Percentiles rank a stretch among this genome's conserved stretches.
Conservation (phyloP, 2,329 filamentous ascomycete genomes). For the Alternaria panax region DNA sequence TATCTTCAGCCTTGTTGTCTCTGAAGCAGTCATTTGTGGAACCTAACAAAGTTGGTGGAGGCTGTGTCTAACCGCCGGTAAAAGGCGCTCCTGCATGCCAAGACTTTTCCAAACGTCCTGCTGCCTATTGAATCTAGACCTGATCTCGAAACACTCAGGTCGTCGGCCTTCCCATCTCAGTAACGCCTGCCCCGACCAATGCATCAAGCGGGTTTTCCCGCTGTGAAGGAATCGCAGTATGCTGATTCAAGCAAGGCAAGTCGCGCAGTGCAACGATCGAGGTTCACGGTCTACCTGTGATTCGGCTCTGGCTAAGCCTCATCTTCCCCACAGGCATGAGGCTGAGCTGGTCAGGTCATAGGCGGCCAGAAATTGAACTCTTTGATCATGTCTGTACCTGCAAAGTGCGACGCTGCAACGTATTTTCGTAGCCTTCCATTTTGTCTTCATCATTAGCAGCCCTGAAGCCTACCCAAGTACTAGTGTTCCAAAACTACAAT, state of each 20-base stretch:
- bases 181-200: not conserved
- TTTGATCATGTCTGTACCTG: not conserved
- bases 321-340: not conserved
- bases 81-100: not conserved
- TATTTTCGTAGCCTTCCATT: not conserved
- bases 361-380: not conserved
- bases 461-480: no score
- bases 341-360: not conserved
- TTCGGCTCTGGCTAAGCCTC: not conserved
- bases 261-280: not conserved
- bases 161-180: not conserved
- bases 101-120: not conserved
- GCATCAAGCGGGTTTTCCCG: not conserved
- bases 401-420: not conserved
- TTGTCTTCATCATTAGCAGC: not conserved
- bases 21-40: not conserved
- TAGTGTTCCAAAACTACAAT: not conserved
- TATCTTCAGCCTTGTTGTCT: not conserved
- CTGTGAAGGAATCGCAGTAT: not conserved
- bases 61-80: not conserved
- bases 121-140: not conserved
- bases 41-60: not conserved
- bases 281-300: not conserved
- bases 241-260: not conserved
- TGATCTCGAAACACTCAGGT: not conserved